Base-by-base conservation (phyloP, 2,329 filamentous ascomycete genomes). In the Lachnellula hyalina region DNA sequence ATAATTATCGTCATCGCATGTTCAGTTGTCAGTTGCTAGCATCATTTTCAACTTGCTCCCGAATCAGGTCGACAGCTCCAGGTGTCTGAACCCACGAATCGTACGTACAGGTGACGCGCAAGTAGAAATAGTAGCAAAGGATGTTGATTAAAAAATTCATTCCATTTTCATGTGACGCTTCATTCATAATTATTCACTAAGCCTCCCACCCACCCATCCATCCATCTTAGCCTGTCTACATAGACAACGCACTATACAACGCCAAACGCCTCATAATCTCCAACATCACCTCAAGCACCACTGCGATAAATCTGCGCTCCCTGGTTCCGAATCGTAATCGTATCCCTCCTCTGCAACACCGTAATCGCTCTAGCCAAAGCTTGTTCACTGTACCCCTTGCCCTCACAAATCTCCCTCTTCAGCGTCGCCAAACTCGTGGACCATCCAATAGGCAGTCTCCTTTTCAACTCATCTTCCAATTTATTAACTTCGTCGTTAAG, bases 391-490 rank as follows among this genome's bases (percentile, higher is more conserved):
- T 93, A 97, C 0, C 90, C 90, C 71, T 92, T 90, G 14, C 87
- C 86, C 66, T 96, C 91, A 5, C 96, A 90, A 78, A 99, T 92
- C 71, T 99, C 94, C 46, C 90, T 82, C 59, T 89, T 83, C 61
- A 99, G 74, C 1, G 90, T 96, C 0, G 89, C 88, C 55, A 97
- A 73, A 67, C 89, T 96, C 1, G 93, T 96, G 67, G 89, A 94
- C 90, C 93, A 99, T 19, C 94, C 94, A 63, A 99, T 94, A 0
- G 94, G 92, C 64, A 99, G 75, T 25, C 93, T 81, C 54, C 90
- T 82, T 73, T 90, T 86, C 50, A 99, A 77, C 75, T 97, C 94
- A 15, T 90, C 84, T 73, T 97, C 94, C 5, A 97, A 83, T 64
- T 90, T 90, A 62, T 80, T 79, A 5, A 90, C 89, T 71, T 97